phyloP scores from a whole-genome alignment of 768 basidiomycete genomes.

The Amanita fuliginea region DNA sequence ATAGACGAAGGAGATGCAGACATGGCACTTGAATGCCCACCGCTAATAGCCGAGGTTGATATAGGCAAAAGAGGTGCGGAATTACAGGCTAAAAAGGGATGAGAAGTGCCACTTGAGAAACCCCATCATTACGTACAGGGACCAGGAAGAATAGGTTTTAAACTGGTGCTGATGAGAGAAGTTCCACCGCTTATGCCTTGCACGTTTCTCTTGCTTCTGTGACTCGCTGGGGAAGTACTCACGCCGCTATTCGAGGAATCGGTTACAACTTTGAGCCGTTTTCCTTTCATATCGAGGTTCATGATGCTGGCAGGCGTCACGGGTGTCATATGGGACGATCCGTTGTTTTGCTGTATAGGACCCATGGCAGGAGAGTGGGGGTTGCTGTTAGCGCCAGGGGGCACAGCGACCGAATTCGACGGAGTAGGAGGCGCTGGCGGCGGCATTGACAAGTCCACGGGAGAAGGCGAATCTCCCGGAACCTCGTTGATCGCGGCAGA shows the following conservation, averaged over 20 bases:
- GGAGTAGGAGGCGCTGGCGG: slow-evolving; percentile 51
- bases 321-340: slow-evolving; percentile 39
- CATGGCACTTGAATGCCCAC: not conserved
- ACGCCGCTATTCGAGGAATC: not conserved
- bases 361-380: not conserved
- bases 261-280: slow-evolving; percentile 10
- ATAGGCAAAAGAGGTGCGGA: slow-evolving; percentile 8
- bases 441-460: slow-evolving; percentile 84
- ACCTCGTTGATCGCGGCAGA: slow-evolving; percentile 12
- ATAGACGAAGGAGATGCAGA: not conserved
- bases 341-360: not conserved
- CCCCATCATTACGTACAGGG: slow-evolving; percentile 19
- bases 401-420: not conserved
- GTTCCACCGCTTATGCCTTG: not conserved
- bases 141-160: slow-evolving; percentile 65
- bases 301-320: slow-evolving; percentile 90
- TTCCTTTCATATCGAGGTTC: slow-evolving; percentile 46
- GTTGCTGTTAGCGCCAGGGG: not conserved
- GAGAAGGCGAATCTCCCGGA: slow-evolving; percentile 61
- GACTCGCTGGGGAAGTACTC: not conserved
- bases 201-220: not conserved
- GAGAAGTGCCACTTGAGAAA: not conserved
- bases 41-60: not conserved
- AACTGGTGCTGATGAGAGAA: slow-evolving; percentile 34
- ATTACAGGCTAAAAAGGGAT: slow-evolving; percentile 12